Conservation (phyloP, 2,329 filamentous ascomycete genomes). For the Pestalotiopsis sp. region DNA sequence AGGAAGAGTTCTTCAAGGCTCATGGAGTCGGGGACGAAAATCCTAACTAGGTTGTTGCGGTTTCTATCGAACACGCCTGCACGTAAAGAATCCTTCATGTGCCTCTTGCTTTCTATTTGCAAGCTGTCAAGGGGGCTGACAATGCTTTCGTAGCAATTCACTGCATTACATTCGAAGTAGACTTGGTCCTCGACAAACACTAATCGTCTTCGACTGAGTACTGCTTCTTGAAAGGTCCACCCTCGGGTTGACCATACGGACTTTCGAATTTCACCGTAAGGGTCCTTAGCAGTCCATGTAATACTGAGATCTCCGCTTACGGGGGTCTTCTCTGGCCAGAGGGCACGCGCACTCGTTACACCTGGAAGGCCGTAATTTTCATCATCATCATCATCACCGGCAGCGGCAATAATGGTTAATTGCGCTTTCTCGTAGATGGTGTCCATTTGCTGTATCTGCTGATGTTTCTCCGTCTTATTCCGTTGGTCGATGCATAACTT, state of each 20-base stretch:
- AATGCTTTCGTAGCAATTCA: slow-evolving; percentile 9
- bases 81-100: background rate
- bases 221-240: slow-evolving; percentile 16
- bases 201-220: slow-evolving; percentile 6
- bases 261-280: background rate
- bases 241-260: slow-evolving; percentile 19
- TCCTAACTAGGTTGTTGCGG: background rate
- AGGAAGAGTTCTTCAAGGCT: background rate
- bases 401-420: slow-evolving; percentile 8
- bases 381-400: background rate
- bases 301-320: background rate
- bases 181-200: slow-evolving; percentile 14
- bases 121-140: background rate
- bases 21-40: background rate
- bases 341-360: background rate
- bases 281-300: background rate
- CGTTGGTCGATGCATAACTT: slow-evolving; percentile 5
- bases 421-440: background rate
- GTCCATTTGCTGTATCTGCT: slow-evolving; percentile 6
- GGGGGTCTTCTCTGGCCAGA: background rate
- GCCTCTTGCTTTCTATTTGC: background rate
- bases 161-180: slow-evolving; percentile 12
- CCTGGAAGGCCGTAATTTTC: background rate
- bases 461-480: background rate
- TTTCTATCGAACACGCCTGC: background rate